These are phyloP conservation scores for Dipteronia dyeriana DNA, from an alignment of 345 rosid genomes.

Conservation along the genomic window DNA sequence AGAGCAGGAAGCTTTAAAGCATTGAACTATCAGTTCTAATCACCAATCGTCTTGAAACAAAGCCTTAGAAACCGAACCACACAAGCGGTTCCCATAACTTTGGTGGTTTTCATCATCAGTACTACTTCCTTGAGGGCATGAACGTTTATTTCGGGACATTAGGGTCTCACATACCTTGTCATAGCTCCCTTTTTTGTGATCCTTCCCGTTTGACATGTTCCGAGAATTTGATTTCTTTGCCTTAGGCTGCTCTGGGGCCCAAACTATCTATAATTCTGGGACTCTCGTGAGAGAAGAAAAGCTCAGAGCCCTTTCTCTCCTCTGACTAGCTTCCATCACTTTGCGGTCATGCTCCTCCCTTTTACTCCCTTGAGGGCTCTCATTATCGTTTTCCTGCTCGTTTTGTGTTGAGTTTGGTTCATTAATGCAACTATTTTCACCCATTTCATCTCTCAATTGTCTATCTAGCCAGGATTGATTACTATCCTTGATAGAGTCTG, in stretches of 20 bases:
- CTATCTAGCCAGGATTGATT: constrained; percentile 53
- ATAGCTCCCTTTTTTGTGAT: constrained; percentile 36
- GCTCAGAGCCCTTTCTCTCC: too few species aligned
- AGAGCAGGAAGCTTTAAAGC: neutral
- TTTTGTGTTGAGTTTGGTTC: constrained; percentile 36
- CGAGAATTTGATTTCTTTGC: constrained; percentile 35
- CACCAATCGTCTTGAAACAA: constrained; percentile 60
- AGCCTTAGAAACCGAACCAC: constrained; percentile 65
- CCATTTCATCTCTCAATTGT: constrained; percentile 31
- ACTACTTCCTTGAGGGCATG: constrained; percentile 26
- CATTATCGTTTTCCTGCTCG: constrained; percentile 31
- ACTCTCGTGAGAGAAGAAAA: constrained; percentile 78
- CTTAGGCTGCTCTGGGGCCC: constrained; percentile 74
- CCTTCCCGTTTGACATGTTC: constrained; percentile 58
- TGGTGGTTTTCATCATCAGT: constrained; percentile 31
- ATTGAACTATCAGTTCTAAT: neutral
- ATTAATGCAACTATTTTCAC: constrained; percentile 26
- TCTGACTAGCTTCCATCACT: constrained; percentile 66
- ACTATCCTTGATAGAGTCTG: too few species aligned
- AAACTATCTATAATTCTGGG: constrained; percentile 87
- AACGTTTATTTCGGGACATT: constrained; percentile 44
- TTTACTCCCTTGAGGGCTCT: constrained; percentile 25
- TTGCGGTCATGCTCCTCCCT: constrained; percentile 41
- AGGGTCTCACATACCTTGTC: constrained; percentile 89
- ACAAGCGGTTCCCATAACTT: constrained; percentile 28